A percentile compares a stretch with the other conserved stretches of the same genome.
Evolutionary conservation across 352 stramenopile genomes (phyloP).

Genomic region (Globisporangium alternatum): DNA sequence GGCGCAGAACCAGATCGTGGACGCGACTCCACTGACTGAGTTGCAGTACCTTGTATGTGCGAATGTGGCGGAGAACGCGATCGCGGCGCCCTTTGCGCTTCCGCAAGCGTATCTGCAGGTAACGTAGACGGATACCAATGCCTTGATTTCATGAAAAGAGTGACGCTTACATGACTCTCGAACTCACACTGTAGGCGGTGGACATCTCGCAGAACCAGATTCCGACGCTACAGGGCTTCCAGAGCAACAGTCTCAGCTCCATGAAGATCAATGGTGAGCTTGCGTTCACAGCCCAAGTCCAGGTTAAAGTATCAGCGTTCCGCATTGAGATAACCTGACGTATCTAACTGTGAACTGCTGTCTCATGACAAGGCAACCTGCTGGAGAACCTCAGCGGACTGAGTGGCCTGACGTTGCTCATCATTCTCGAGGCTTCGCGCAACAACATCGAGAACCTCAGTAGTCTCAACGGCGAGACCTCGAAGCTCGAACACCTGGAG

Average conservation of each 20-base stretch:
- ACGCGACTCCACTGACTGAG: constrained; percentile 43
- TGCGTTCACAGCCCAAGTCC: background rate
- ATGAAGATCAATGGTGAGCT: constrained; percentile 63
- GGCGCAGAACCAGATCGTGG: constrained; percentile 59
- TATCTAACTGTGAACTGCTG: background rate
- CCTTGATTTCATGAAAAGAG: background rate
- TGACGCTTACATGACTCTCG: background rate
- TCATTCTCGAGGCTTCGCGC: constrained; percentile 48
- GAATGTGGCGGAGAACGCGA: constrained; percentile 57
- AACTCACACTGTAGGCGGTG: constrained; percentile 29
- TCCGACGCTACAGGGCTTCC: constrained; percentile 42
- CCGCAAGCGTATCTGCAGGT: constrained; percentile 65
- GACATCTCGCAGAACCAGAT: constrained; percentile 76
- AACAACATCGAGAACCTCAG: constrained; percentile 54
- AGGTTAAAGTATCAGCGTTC: background rate
- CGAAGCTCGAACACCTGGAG: constrained; percentile 51
- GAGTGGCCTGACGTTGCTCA: constrained; percentile 38
- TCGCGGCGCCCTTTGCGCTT: constrained; percentile 33
- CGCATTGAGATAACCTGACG: background rate
- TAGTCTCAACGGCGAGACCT: constrained; percentile 29
- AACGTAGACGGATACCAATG: background rate
- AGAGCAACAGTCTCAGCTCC: constrained; percentile 43
- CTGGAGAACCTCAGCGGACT: constrained; percentile 52
- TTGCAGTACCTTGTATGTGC: constrained; percentile 58
- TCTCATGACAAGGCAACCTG: constrained; percentile 36